Conservation (phyloP, 75 land plant species). For the Cryptomeria japonica region DNA sequence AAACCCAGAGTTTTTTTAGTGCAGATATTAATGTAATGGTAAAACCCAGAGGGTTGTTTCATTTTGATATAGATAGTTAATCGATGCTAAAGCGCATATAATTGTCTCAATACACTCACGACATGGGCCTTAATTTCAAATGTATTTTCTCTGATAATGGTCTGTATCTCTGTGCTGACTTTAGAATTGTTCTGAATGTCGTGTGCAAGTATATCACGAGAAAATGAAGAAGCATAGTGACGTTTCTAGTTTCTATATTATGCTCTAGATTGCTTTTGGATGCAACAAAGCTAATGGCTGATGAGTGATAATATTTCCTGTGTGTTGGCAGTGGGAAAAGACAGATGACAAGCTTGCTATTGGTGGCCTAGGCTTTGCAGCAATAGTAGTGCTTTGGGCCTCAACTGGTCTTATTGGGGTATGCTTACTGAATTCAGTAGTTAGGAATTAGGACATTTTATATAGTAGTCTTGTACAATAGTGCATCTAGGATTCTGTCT, state of each 20-base stretch:
- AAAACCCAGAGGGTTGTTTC: neutral
- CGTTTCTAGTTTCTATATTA: neutral
- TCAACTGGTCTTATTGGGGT: slow-evolving; percentile 71
- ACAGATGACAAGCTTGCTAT: slow-evolving; percentile 85
- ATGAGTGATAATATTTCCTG: neutral
- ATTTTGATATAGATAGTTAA: neutral
- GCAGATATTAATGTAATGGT: neutral
- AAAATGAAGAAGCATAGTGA: neutral
- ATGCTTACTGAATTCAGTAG: slow-evolving; percentile 9
- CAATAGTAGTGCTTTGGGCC: slow-evolving; percentile 76
- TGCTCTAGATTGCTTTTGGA: neutral
- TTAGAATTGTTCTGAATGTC: neutral
- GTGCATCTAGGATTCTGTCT: neutral
- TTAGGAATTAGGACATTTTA: neutral
- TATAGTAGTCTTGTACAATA: neutral
- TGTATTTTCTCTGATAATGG: neutral
- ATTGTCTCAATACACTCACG: neutral
- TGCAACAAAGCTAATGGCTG: neutral
- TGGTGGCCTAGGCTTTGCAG: slow-evolving; percentile 84
- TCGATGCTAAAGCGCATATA: neutral
- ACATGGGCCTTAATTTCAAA: neutral
- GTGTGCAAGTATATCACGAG: neutral
- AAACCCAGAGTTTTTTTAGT: neutral
- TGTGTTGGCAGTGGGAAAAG: slow-evolving; percentile 69
- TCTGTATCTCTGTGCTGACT: neutral